Evolutionary conservation across 805 yeast species (phyloP).

Genomic region (Candida sithepensis): DNA sequence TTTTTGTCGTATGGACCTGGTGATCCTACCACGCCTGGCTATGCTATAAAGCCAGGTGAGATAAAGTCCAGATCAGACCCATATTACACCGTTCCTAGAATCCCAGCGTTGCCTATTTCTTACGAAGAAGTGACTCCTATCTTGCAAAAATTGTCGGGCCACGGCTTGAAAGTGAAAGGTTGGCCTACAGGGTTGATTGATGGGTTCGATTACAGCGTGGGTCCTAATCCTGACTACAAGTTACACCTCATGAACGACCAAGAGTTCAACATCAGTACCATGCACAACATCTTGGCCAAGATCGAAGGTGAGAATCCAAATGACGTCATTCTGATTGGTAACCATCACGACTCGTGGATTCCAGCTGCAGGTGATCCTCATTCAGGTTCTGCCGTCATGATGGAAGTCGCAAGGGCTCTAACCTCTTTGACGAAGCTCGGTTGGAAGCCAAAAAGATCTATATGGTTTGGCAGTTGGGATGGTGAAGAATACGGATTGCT

Average conservation of each 20-base stretch:
- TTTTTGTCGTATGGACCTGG: conserved; percentile 63
- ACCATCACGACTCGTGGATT: conserved; percentile 80
- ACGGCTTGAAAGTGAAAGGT: conserved; percentile 41
- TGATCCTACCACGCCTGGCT: conserved; percentile 77
- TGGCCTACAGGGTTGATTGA: conserved; percentile 31
- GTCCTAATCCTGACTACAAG: conserved; percentile 35
- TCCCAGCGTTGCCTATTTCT: conserved; percentile 71
- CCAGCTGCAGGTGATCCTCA: conserved; percentile 80
- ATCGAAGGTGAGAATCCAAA: conserved; percentile 50
- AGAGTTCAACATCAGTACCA: conserved; percentile 56
- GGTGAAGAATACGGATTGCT: conserved; percentile 71
- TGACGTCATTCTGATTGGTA: conserved; percentile 63
- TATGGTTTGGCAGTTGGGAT: conserved; percentile 75
- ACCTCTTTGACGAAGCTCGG: conserved; percentile 49
- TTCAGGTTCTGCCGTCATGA: conserved; percentile 61
- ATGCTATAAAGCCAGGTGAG: conserved; percentile 55
- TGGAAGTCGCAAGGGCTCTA: conserved; percentile 62
- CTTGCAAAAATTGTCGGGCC: conserved; percentile 52
- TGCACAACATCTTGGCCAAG: conserved; percentile 60
- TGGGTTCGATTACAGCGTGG: conserved; percentile 34
- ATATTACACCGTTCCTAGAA: conserved; percentile 48
- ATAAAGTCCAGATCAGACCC: conserved; percentile 50
- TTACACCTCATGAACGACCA: conserved; percentile 60
- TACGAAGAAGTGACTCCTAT: conserved; percentile 62
- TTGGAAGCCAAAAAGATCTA: conserved; percentile 72